Percentiles rank a stretch among this genome's conserved stretches.
Conservation (phyloP, 495 filamentous ascomycete genomes). For the Xanthoparmelia taractica region DNA sequence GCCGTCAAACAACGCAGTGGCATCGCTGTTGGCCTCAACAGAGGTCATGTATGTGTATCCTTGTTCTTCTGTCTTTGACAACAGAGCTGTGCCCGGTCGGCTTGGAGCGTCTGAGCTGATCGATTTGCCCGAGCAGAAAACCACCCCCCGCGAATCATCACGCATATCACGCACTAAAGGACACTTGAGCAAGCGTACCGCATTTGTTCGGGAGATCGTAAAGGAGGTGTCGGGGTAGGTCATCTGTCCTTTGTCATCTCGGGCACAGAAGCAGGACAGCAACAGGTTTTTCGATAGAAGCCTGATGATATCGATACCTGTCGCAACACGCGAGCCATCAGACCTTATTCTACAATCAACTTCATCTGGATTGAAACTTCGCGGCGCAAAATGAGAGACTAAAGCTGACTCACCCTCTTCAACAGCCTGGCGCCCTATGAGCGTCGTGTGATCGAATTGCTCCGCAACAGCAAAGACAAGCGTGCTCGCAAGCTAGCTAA, state of each 20-base stretch:
- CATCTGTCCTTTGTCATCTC: neutral
- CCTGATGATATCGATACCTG: neutral
- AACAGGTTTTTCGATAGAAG: neutral
- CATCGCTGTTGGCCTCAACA: constrained; percentile 76
- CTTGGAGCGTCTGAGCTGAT: constrained; percentile 4
- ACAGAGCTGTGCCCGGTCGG: neutral
- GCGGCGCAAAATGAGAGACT: neutral
- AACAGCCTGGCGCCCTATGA: constrained; percentile 88
- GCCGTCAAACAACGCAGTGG: constrained; percentile 59
- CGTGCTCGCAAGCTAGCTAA: constrained; percentile 97
- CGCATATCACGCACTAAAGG: constrained; percentile 86
- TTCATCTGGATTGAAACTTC: neutral
- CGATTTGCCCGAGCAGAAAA: constrained; percentile 56
- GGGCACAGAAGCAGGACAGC: neutral
- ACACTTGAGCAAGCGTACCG: constrained; percentile 81
- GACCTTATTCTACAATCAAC: neutral
- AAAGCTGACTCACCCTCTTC: constrained; percentile 1
- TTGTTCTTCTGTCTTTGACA: constrained; percentile 33
- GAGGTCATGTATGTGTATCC: constrained; percentile 64
- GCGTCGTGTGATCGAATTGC: constrained; percentile 94
- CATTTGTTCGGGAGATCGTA: constrained; percentile 88
- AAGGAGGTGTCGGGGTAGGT: constrained; percentile 87
- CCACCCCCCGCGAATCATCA: constrained; percentile 70
- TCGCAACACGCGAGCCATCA: neutral
- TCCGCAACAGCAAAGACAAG: constrained; percentile 99